Base-by-base conservation (phyloP, 495 filamentous ascomycete genomes). In the Hypoxylon crocopeplum region DNA sequence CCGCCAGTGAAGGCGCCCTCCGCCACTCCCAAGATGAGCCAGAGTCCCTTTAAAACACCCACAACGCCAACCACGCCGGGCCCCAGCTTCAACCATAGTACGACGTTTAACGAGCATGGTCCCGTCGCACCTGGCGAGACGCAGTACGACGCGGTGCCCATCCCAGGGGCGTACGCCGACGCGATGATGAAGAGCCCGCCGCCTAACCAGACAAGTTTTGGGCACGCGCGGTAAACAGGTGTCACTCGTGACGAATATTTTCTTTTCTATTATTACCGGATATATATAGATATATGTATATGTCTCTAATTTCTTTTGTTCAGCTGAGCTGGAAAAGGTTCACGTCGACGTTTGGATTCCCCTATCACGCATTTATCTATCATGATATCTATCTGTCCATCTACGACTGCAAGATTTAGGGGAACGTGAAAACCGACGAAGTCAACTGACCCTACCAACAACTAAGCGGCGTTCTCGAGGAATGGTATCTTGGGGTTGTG, bases 1-100 rank as follows among this genome's bases (percentile, higher is more conserved):
- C 91, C 92, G 22, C 92, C 92, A 0, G 83, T 82, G 69, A 88
- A 86, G 62, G 83, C 91, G 34, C 88, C 90, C 62, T 79, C 84
- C 45, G 86, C 91, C 20, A 93, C 86, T 15, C 89, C 90, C n/a
- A 84, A 84, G 70, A 56, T 81, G 33, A 72, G 75, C 27, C 86
- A 88, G 64, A 74, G 73, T 34, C 82, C 76, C 17, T 88, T 91
- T 66, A 68, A 77, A 36, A 60, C 77, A 27, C 74, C 64, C 3
- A 65, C 71, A 32, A 56, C 62, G 19, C 32, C 64, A 15, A 49
- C 59, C 59, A 41, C 48, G 47, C 67, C 68, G 2, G 42, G 63
- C 3, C 59, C 64, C 13, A 62, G 56, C 50, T 61, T 57, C 17
- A 45, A 50, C 30, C 48, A 60, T 12, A 69, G 45, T 13, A 20